Conservation (phyloP, 192 early-diverging fungal species). For the Coemansia nantahalensis region DNA sequence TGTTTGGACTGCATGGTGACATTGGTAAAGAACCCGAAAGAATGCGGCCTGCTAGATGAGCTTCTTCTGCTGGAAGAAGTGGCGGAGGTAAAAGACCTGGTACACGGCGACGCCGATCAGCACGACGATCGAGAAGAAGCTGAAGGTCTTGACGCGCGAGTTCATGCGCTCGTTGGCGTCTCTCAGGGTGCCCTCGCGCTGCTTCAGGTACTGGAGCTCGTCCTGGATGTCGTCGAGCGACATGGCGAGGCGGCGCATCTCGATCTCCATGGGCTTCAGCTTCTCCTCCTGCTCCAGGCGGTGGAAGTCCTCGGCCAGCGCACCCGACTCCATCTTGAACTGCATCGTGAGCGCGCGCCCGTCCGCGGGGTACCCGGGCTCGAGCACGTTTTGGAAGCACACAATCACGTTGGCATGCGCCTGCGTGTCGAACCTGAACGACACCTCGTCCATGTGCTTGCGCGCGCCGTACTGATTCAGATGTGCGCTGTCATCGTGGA, state of each 20-base stretch:
- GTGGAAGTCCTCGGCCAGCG: constrained; percentile 75
- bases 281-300: constrained; percentile 73
- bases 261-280: constrained; percentile 85
- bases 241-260: constrained; percentile 77
- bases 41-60: constrained; percentile 55
- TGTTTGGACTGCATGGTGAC: no score
- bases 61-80: constrained; percentile 89
- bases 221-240: constrained; percentile 72
- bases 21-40: neutral
- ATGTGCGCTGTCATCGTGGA: constrained; percentile 70
- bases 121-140: constrained; percentile 72
- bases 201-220: constrained; percentile 85
- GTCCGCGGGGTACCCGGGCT: constrained; percentile 53
- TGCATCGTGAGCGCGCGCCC: constrained; percentile 61
- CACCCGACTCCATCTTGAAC: constrained; percentile 80
- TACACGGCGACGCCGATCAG: constrained; percentile 69
- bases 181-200: constrained; percentile 77
- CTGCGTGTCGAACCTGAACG: constrained; percentile 79
- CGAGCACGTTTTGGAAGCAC: constrained; percentile 79
- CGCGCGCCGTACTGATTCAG: constrained; percentile 71
- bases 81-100: constrained; percentile 81
- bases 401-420: constrained; percentile 78
- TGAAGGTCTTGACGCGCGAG: constrained; percentile 66
- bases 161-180: constrained; percentile 95
- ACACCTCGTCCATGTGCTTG: constrained; percentile 59